A percentile compares a stretch with the other conserved stretches of the same genome.
phyloP scores from a whole-genome alignment of 441 rosid genomes.

The Lepidium campestre region DNA sequence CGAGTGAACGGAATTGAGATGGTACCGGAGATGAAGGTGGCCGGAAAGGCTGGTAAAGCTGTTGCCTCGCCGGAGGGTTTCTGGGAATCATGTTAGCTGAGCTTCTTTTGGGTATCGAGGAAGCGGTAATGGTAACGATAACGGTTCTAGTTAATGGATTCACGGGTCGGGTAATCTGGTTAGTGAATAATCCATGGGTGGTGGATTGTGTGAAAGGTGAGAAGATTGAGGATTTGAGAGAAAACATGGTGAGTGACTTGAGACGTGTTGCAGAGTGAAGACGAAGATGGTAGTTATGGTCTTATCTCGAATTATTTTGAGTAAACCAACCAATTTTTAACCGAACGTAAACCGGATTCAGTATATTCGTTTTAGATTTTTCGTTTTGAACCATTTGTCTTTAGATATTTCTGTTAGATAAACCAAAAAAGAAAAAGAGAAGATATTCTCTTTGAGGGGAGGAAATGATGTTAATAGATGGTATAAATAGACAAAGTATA shows the following conservation, averaged over 20 bases:
- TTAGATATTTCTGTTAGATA: not conserved
- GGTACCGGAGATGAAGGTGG: slow-evolving; percentile 86
- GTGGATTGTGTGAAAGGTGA: slow-evolving; percentile 27
- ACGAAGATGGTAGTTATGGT: slow-evolving; percentile 6
- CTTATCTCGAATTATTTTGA: slow-evolving; percentile 38
- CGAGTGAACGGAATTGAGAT: slow-evolving; percentile 51
- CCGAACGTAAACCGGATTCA: slow-evolving; percentile 14
- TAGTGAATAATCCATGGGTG: slow-evolving; percentile 9
- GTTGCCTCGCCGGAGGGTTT: slow-evolving; percentile 33
- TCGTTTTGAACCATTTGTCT: not conserved
- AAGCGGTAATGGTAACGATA: slow-evolving; percentile 22
- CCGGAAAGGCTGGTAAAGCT: slow-evolving; percentile 75
- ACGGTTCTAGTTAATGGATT: slow-evolving; percentile 16
- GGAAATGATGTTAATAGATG: not conserved
- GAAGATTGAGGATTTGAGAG: slow-evolving; percentile 31
- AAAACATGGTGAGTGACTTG: slow-evolving; percentile 30
- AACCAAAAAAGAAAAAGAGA: not conserved
- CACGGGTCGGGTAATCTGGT: slow-evolving; percentile 21
- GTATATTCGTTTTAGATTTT: slow-evolving; percentile 11
- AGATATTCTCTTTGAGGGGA: not conserved
- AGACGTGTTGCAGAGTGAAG: slow-evolving; percentile 7
- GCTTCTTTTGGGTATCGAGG: not conserved
- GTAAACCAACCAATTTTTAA: not conserved
- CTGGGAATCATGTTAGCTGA: slow-evolving; percentile 23
- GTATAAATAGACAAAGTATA: no score